Percentiles rank a stretch among this genome's conserved stretches.
These are phyloP conservation scores for Paramecium sexaurelia DNA, from an alignment of 73 alveolate species.

Conservation along the genomic window DNA sequence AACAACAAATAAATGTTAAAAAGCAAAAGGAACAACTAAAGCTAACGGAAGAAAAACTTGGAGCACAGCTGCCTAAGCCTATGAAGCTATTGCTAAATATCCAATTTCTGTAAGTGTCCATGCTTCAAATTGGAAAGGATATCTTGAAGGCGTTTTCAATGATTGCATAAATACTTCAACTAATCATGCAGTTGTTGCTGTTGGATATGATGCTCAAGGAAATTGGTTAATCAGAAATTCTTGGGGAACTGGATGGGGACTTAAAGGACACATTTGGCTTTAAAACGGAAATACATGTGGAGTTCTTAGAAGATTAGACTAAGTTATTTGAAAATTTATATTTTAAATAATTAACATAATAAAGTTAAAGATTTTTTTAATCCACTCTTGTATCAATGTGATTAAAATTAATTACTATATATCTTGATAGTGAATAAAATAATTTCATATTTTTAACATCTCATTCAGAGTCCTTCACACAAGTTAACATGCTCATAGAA, in stretches of 20 bases:
- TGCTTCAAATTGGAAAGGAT: constrained; percentile 72
- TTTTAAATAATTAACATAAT: background rate
- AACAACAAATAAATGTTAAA: constrained; percentile 50
- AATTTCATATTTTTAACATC: constrained; percentile 15
- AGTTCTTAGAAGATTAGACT: constrained; percentile 48
- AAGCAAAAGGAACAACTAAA: background rate
- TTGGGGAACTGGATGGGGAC: constrained; percentile 95
- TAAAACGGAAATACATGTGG: constrained; percentile 69
- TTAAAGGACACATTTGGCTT: constrained; percentile 85
- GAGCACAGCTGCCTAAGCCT: background rate
- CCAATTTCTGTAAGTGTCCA: constrained; percentile 74
- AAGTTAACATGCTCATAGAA: constrained; percentile 26
- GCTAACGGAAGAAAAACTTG: background rate
- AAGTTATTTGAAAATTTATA: background rate
- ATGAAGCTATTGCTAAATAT: constrained; percentile 51
- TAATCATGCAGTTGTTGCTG: constrained; percentile 79
- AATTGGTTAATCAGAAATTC: constrained; percentile 89
- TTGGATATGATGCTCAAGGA: constrained; percentile 71
- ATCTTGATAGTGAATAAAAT: background rate
- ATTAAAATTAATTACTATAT: too few relatives aligned
- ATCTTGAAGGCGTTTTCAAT: constrained; percentile 46
- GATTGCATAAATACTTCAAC: constrained; percentile 61
- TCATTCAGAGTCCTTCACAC: constrained; percentile 12
- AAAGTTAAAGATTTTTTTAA: too few relatives aligned
- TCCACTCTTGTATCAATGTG: too few relatives aligned